These are phyloP conservation scores for Mycena crocata DNA, from an alignment of 768 basidiomycete species.

Conservation along the genomic window DNA sequence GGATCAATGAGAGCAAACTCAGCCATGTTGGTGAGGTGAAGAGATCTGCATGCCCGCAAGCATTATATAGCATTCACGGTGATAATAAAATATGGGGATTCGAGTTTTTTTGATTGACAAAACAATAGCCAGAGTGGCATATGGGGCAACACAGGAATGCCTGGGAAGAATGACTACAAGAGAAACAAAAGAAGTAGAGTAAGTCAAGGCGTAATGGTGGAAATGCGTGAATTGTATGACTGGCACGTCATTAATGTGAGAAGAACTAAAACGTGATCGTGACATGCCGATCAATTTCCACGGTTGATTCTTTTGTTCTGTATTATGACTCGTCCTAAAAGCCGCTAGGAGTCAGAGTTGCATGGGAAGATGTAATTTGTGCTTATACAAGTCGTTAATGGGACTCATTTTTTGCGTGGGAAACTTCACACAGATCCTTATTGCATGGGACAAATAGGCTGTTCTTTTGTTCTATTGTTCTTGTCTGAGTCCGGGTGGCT, in stretches of 20 bases:
- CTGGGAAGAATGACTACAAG: not conserved
- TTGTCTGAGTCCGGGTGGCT: not conserved
- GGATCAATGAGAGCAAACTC: conserved; percentile 1
- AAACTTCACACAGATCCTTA: too few species aligned
- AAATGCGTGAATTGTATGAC: not conserved
- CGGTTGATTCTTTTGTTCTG: too few species aligned
- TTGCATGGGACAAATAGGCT: not conserved
- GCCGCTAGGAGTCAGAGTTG: not conserved
- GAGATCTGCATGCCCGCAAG: not conserved
- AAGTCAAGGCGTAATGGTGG: not conserved
- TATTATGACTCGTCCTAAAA: too few species aligned
- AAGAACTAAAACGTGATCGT: not conserved
- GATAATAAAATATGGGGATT: too few species aligned
- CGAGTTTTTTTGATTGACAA: too few species aligned
- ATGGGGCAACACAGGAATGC: too few species aligned
- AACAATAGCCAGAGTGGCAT: too few species aligned
- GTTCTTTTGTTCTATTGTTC: not conserved
- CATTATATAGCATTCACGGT: not conserved
- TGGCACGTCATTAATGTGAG: not conserved
- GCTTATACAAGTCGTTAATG: too few species aligned
- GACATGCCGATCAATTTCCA: too few species aligned
- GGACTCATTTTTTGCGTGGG: not conserved
- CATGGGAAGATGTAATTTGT: not conserved
- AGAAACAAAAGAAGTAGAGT: not conserved
- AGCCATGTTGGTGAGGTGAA: not conserved